Base-by-base conservation (phyloP, 2,329 filamentous ascomycete species). In the Aspergillus ochraceoroseus region DNA sequence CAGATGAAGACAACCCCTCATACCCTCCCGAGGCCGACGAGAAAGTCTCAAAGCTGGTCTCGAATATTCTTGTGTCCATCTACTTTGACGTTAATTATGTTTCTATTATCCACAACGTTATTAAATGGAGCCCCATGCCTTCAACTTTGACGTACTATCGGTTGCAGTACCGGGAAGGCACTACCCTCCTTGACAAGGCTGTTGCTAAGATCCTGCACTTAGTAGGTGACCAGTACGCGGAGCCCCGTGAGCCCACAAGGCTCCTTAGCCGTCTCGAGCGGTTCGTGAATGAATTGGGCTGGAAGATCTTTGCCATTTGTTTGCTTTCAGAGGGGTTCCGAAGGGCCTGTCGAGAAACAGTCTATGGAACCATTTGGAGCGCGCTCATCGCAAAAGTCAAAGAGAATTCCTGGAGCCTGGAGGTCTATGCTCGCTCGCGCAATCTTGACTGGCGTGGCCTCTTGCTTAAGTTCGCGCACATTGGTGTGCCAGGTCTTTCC, bases 291-390 rank as follows among this genome's bases (percentile, higher is more conserved):
- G 20, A 28, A 4, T 30, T 51, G 11, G 54, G 52, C 5, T 62
- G 58, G 58, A 49, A 46, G 28, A 43, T 58, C 8, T 45, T 58
- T 17, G 40, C 53, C 9, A 59, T 62, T 25, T 59, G 52, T 20
- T 40, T 53, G 2, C 44, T 54, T n/a, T 41, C 58, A 2, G 51
- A 56, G 36, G 44, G 51, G 5, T 62, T 61, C 39, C 49, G 51
- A 17, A 33, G 43, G 3, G 33, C 46, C 1, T 46, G 34, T 26
- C 11, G 30, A 12, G 20, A 47, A 2, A 17, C 35, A 19, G 19
- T 30, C 12, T 17, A 38, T 6, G 9, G n/a, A n/a, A 15, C 9
- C 15, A 14, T 50, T 2, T 60, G 53, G 54, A 22, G 19, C 1
- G 17, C 7, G 7, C 11, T 62, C 5, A n/a, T 51, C 3, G n/a